Percentiles rank a stretch among this genome's conserved stretches.
Conservation (phyloP, 2,329 filamentous ascomycete species). For the Zalaria sp. region DNA sequence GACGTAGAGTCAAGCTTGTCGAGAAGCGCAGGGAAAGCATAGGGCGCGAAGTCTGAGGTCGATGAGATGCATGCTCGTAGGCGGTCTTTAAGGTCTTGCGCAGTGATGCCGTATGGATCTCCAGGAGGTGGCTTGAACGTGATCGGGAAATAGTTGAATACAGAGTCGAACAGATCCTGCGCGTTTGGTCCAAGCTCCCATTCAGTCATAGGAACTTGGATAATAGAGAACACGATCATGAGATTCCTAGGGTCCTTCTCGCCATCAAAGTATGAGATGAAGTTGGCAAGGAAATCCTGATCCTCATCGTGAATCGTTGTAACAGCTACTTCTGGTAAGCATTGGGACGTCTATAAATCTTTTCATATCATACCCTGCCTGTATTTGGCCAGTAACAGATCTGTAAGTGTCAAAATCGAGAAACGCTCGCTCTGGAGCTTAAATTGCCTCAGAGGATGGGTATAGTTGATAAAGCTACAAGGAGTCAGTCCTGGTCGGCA, state of each 20-base stretch:
- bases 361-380: conserved; percentile 30
- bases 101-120: conserved; percentile 55
- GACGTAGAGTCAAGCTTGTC: conserved; percentile 59
- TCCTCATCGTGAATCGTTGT: conserved; percentile 39
- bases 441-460: conserved; percentile 45
- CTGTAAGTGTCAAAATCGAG: conserved; percentile 46
- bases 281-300: conserved; percentile 43
- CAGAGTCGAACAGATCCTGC: conserved; percentile 51
- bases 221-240: conserved; percentile 55
- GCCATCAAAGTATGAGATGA: conserved; percentile 51
- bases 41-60: conserved; percentile 48
- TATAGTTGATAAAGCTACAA: conserved; percentile 32
- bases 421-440: conserved; percentile 48
- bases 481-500: conserved; percentile 7
- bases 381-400: conserved; percentile 48
- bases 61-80: conserved; percentile 50
- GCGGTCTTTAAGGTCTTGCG: conserved; percentile 51
- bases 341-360: too few species aligned
- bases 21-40: conserved; percentile 51
- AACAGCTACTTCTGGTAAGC: conserved; percentile 24
- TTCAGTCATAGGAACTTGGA: conserved; percentile 53
- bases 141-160: conserved; percentile 61
- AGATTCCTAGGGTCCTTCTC: conserved; percentile 57
- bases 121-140: conserved; percentile 56
- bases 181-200: conserved; percentile 49